These are phyloP conservation scores for Sporothrix globosa DNA, from an alignment of 2,329 filamentous ascomycete species.

Conservation along the genomic window DNA sequence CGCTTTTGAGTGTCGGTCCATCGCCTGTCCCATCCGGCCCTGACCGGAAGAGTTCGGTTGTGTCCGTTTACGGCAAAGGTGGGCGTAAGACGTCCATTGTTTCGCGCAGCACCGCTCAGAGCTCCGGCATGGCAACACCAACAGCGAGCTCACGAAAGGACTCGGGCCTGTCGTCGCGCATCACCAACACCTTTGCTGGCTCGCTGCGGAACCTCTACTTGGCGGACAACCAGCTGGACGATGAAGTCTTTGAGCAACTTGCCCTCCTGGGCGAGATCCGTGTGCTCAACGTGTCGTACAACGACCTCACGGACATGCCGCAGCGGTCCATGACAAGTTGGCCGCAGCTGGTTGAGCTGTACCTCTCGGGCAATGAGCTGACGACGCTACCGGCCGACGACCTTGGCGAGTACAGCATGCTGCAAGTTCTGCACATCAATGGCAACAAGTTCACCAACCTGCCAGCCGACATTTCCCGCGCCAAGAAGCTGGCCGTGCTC, in stretches of 20 bases:
- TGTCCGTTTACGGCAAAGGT: slow-evolving; percentile 76
- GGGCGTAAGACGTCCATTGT: slow-evolving; percentile 84
- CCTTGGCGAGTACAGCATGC: slow-evolving; percentile 81
- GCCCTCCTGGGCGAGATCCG: slow-evolving; percentile 80
- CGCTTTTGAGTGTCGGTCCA: slow-evolving; percentile 72
- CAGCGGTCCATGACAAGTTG: slow-evolving; percentile 84
- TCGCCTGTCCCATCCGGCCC: slow-evolving; percentile 64
- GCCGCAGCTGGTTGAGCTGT: slow-evolving; percentile 87
- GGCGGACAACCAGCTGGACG: slow-evolving; percentile 90
- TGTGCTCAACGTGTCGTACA: slow-evolving; percentile 91
- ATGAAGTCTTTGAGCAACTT: slow-evolving; percentile 93
- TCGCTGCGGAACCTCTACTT: slow-evolving; percentile 83
- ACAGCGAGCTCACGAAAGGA: slow-evolving; percentile 72
- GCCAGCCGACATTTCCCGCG: slow-evolving; percentile 91
- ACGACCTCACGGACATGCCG: slow-evolving; percentile 89
- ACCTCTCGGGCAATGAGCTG: slow-evolving; percentile 92
- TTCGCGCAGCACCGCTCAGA: slow-evolving; percentile 61
- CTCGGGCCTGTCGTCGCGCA: slow-evolving; percentile 77
- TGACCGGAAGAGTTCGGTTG: slow-evolving; percentile 80
- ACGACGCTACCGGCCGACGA: slow-evolving; percentile 92
- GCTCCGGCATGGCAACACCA: slow-evolving; percentile 57
- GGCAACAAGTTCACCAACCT: slow-evolving; percentile 97
- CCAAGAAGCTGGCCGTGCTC: slow-evolving; percentile 85
- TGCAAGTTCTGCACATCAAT: slow-evolving; percentile 93
- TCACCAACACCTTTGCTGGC: slow-evolving; percentile 84